These are phyloP conservation scores for Phytopythium cucurbitacearum DNA, from an alignment of 352 stramenopile species.

Conservation along the genomic window DNA sequence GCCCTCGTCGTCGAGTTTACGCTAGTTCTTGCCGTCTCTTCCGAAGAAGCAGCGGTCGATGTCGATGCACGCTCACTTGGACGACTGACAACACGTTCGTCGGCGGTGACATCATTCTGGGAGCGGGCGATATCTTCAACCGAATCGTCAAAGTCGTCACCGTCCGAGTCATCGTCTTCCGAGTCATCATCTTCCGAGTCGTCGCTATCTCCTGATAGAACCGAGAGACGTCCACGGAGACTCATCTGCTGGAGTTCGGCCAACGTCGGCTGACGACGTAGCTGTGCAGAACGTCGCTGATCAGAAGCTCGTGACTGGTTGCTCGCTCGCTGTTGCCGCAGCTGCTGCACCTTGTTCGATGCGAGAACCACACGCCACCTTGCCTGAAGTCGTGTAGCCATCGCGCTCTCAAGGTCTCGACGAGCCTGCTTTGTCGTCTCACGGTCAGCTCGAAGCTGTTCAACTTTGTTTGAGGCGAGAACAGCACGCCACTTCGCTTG, in stretches of 20 bases:
- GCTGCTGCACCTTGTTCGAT: background rate
- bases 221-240: conserved; percentile 40
- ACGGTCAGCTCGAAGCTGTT: background rate
- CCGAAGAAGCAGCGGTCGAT: too few relatives aligned
- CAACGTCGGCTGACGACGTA: conserved; percentile 28
- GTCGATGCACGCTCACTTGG: too few relatives aligned
- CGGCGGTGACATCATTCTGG: too few relatives aligned
- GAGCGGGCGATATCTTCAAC: background rate
- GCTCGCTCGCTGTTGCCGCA: background rate
- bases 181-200: conserved; percentile 25
- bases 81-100: too few relatives aligned
- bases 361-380: background rate
- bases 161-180: conserved; percentile 21
- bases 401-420: too few relatives aligned
- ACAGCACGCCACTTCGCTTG: too few relatives aligned
- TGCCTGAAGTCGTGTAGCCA: too few relatives aligned
- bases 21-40: too few relatives aligned
- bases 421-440: too few relatives aligned
- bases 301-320: background rate
- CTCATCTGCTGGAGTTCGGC: conserved; percentile 43
- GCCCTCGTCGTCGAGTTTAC: too few relatives aligned
- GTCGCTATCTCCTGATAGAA: conserved; percentile 27
- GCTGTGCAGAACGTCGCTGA: background rate
- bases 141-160: conserved; percentile 7
- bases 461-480: background rate